Conservation (phyloP, 495 filamentous ascomycete genomes). For the Podospora bellae-mahoneyi region DNA sequence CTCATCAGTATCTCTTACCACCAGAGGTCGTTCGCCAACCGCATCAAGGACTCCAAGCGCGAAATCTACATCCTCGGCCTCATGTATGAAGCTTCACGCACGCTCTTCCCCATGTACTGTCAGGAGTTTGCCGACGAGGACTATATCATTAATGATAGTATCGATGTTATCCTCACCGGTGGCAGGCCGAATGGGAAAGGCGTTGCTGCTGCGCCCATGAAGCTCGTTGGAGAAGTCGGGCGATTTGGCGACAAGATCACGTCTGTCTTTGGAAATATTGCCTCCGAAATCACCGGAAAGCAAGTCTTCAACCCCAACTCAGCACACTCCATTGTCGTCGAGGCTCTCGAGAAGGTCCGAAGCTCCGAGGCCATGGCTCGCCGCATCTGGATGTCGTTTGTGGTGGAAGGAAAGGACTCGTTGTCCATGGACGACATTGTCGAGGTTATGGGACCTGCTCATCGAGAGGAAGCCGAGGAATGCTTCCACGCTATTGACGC, state of each 20-base stretch:
- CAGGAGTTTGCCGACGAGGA: constrained; percentile 88
- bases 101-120: constrained; percentile 88
- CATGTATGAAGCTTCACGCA: constrained; percentile 83
- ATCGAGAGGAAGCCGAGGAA: constrained; percentile 72
- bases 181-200: constrained; percentile 48
- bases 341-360: constrained; percentile 77
- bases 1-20: constrained; percentile 94
- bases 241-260: constrained; percentile 88
- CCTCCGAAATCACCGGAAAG: constrained; percentile 90
- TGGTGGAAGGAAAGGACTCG: constrained; percentile 79
- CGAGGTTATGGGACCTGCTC: constrained; percentile 77
- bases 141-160: constrained; percentile 77
- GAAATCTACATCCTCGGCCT: constrained; percentile 73
- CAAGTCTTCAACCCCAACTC: constrained; percentile 87
- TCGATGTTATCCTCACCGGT: constrained; percentile 50
- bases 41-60: constrained; percentile 85
- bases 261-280: constrained; percentile 88
- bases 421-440: constrained; percentile 76
- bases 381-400: constrained; percentile 97
- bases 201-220: constrained; percentile 69
- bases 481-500: constrained; percentile 75
- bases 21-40: constrained; percentile 81
- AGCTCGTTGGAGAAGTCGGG: constrained; percentile 72
- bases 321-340: constrained; percentile 80
- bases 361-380: constrained; percentile 85